Evolutionary conservation across 345 rosid genomes (phyloP).

Genomic region (Linum tenue): DNA sequence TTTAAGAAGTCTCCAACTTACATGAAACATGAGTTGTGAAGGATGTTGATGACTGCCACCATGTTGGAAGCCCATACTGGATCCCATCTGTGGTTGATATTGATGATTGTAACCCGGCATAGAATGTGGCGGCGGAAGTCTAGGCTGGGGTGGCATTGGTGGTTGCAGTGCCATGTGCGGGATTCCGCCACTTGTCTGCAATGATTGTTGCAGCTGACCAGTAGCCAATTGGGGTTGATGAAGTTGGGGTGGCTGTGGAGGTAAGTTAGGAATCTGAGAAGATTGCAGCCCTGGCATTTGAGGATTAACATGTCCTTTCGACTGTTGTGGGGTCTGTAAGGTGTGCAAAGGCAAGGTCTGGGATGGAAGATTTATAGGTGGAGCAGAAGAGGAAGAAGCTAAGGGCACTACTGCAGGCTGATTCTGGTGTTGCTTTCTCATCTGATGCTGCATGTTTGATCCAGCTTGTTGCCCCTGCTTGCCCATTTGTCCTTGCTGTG

Average conservation of each 20-base stretch:
- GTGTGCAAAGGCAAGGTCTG: constrained; percentile 51
- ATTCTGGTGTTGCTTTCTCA: constrained; percentile 50
- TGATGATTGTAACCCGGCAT: constrained; percentile 54
- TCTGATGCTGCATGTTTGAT: constrained; percentile 39
- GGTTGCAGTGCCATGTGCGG: constrained; percentile 57
- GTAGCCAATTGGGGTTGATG: constrained; percentile 54
- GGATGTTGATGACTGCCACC: constrained; percentile 60
- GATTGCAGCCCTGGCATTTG: constrained; percentile 38
- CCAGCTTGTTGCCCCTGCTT: constrained; percentile 45
- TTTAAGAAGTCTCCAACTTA: constrained; percentile 29
- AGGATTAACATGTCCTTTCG: constrained; percentile 53
- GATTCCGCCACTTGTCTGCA: constrained; percentile 44
- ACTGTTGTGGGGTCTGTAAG: constrained; percentile 46
- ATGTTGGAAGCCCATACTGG: constrained; percentile 59
- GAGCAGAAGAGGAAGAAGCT: constrained; percentile 31
- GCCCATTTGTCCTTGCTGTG: constrained; percentile 39
- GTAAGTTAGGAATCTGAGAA: constrained; percentile 42
- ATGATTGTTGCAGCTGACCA: constrained; percentile 58
- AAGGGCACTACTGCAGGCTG: constrained; percentile 37
- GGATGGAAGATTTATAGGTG: constrained; percentile 49
- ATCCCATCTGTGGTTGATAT: constrained; percentile 53
- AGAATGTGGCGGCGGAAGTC: constrained; percentile 27
- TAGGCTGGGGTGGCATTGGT: constrained; percentile 44
- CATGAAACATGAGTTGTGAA: constrained; percentile 69
- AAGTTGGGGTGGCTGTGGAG: constrained; percentile 42